A percentile compares a stretch with the other conserved stretches of the same genome.
Conservation (phyloP, 1,284 basidiomycete genomes). For the Cutaneotrichosporon sp. region DNA sequence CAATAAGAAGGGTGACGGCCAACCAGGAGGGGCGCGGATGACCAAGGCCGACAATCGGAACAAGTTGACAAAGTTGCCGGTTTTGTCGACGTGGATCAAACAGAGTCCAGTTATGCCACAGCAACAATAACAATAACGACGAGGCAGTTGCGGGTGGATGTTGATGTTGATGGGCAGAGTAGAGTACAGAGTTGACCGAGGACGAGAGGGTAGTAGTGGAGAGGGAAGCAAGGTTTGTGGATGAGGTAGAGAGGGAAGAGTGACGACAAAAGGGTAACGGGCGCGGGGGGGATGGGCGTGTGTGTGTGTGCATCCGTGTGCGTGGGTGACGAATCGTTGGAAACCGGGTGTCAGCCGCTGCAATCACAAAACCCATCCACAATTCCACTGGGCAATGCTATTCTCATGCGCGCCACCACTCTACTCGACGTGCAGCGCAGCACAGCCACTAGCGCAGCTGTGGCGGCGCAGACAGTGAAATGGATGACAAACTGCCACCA, state of each 20-base stretch:
- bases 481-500: too few species aligned
- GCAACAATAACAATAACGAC: background rate
- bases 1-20: background rate
- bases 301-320: background rate
- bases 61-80: background rate
- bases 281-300: background rate
- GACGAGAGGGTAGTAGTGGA: background rate
- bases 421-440: background rate
- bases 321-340: background rate
- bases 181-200: too few species aligned
- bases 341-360: background rate
- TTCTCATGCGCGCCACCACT: too few species aligned
- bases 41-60: too few species aligned
- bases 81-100: background rate
- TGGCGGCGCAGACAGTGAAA: too few species aligned
- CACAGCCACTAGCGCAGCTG: background rate
- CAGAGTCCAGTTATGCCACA: background rate
- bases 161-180: background rate
- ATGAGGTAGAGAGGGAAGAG: background rate
- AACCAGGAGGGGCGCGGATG: background rate
- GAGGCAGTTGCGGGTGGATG: background rate
- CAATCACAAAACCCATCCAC: background rate
- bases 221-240: background rate
- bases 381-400: background rate
- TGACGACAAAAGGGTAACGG: slow-evolving; percentile 4